Percentiles rank a stretch among this genome's conserved stretches.
Conservation (phyloP, 2,329 filamentous ascomycete species). For the Beauveria rudraprayagi region DNA sequence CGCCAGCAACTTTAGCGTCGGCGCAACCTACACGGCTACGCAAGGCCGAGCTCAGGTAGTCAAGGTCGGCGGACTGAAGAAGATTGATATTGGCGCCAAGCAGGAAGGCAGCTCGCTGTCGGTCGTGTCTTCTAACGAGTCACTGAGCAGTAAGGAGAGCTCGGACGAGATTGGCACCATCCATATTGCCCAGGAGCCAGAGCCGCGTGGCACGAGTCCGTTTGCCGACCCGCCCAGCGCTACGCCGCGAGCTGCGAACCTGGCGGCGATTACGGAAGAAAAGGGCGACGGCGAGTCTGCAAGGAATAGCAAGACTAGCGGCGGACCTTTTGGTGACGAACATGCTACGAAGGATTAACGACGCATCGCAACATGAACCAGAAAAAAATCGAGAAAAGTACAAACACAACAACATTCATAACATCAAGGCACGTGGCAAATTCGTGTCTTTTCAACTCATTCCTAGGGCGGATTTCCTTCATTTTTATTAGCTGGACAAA, state of each 20-base stretch:
- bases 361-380: not conserved
- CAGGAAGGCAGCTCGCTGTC: slow-evolving; percentile 26
- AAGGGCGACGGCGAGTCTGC: slow-evolving; percentile 27
- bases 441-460: not conserved
- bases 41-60: slow-evolving; percentile 52
- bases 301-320: slow-evolving; percentile 22
- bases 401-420: not conserved
- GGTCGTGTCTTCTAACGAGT: slow-evolving; percentile 10
- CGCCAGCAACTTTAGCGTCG: slow-evolving; percentile 56
- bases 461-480: slow-evolving; percentile 1
- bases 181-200: slow-evolving; percentile 44
- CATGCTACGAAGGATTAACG: slow-evolving; percentile 44
- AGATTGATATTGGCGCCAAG: slow-evolving; percentile 32
- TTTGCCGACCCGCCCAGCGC: slow-evolving; percentile 36
- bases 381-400: not conserved
- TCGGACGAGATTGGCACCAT: slow-evolving; percentile 31
- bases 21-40: slow-evolving; percentile 56
- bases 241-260: slow-evolving; percentile 32
- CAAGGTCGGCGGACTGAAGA: slow-evolving; percentile 47
- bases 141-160: slow-evolving; percentile 15
- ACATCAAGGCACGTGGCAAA: not conserved
- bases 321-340: slow-evolving; percentile 51
- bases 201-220: slow-evolving; percentile 34
- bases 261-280: slow-evolving; percentile 47
- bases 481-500: slow-evolving; percentile 1